Conservation (phyloP, 441 rosid species). For the Populus trichocarpa region DNA sequence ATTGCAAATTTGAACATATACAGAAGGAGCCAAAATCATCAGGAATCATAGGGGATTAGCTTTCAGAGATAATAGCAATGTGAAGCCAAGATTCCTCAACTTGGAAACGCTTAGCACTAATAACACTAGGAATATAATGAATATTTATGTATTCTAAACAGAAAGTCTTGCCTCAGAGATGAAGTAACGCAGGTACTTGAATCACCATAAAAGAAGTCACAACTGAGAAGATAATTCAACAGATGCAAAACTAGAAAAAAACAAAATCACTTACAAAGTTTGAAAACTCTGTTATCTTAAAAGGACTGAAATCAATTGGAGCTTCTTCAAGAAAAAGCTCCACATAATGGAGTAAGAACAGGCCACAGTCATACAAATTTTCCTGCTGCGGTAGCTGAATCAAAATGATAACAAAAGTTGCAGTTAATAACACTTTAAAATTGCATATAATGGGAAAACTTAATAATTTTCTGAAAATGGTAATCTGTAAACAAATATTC, state of each 20-base stretch:
- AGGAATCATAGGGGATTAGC: neutral
- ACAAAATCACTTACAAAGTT: conserved; percentile 45
- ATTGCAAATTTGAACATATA: neutral
- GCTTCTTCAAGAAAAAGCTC: conserved; percentile 68
- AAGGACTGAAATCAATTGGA: conserved; percentile 56
- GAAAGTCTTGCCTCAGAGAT: neutral
- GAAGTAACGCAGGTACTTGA: neutral
- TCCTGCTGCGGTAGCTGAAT: conserved; percentile 80
- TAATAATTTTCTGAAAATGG: neutral
- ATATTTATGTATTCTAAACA: neutral
- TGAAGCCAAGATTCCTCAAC: neutral
- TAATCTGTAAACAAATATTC: neutral
- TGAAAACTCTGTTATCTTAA: conserved; percentile 31
- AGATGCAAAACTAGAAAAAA: neutral
- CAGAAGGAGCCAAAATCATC: neutral
- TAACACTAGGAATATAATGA: neutral
- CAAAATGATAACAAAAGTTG: conserved; percentile 14
- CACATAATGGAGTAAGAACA: conserved; percentile 74
- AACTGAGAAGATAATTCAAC: neutral
- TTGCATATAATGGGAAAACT: neutral
- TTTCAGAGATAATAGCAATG: too few species aligned
- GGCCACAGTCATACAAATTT: conserved; percentile 82
- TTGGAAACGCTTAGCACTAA: neutral
- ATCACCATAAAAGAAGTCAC: neutral
- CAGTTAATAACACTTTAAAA: neutral